Conservation (phyloP, 73 alveolate species). For the Urostyla sp. region DNA sequence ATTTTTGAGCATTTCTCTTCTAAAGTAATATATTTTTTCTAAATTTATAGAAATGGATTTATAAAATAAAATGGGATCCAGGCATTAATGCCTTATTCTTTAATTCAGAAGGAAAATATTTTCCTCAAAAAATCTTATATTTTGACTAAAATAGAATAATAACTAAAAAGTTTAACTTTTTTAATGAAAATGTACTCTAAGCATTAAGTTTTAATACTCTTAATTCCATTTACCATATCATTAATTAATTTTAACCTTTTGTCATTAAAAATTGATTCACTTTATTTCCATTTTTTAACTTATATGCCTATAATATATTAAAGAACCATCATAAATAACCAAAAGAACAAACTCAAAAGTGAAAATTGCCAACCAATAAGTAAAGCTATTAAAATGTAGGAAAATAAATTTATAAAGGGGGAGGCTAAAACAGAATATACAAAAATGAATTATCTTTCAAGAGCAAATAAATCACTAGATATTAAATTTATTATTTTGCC, state of each 20-base stretch:
- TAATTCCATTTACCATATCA: no score
- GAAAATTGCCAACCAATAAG: not conserved
- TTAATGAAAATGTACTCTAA: slow-evolving; percentile 15
- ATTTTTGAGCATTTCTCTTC: slow-evolving; percentile 40
- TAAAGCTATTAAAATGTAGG: slow-evolving; percentile 14
- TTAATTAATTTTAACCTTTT: no score
- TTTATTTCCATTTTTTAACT: no score
- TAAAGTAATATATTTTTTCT: not conserved
- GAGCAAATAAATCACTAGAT: not conserved
- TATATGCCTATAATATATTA: no score
- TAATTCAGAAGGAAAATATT: slow-evolving; percentile 44
- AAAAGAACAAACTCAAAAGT: not conserved
- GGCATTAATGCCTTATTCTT: slow-evolving; percentile 22
- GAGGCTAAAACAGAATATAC: not conserved
- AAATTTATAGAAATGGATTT: slow-evolving; percentile 37
- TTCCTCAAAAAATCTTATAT: slow-evolving; percentile 36
- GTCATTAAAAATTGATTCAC: no score
- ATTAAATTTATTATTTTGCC: slow-evolving; percentile 28
- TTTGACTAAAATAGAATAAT: slow-evolving; percentile 8
- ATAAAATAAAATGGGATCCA: slow-evolving; percentile 26
- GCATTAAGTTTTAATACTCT: no score
- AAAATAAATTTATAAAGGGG: not conserved
- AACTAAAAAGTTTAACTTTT: slow-evolving; percentile 25
- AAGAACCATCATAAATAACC: no score
- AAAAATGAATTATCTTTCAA: not conserved